Evolutionary conservation across 2,329 filamentous ascomycete genomes (phyloP).

Genomic region (Sclerotinia minor): DNA sequence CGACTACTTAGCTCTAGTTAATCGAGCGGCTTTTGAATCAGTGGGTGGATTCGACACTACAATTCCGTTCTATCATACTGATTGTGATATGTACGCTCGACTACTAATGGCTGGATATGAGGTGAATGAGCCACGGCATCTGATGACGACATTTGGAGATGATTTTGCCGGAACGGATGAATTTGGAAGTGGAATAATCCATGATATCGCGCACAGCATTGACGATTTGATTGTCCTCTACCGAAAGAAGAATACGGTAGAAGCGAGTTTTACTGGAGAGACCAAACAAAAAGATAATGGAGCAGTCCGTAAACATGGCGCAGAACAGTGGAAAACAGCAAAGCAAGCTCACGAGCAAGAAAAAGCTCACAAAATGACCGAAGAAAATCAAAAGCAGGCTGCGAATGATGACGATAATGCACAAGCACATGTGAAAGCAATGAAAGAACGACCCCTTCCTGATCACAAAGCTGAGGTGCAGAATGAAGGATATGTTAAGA

Average conservation of each 20-base stretch:
- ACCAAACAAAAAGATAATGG: slow-evolving; percentile 29
- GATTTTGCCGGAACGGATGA: slow-evolving; percentile 35
- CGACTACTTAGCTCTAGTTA: slow-evolving; percentile 58
- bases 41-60: slow-evolving; percentile 56
- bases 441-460: background rate
- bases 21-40: slow-evolving; percentile 51
- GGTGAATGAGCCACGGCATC: slow-evolving; percentile 33
- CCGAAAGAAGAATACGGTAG: slow-evolving; percentile 44
- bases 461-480: background rate
- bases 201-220: slow-evolving; percentile 49
- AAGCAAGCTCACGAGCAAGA: slow-evolving; percentile 2
- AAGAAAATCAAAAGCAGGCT: background rate
- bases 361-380: background rate
- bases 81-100: slow-evolving; percentile 57
- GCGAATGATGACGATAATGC: background rate
- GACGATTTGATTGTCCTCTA: slow-evolving; percentile 51
- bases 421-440: background rate
- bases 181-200: slow-evolving; percentile 47
- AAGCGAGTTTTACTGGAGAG: slow-evolving; percentile 40
- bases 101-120: slow-evolving; percentile 50
- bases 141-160: slow-evolving; percentile 18
- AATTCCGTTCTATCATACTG: slow-evolving; percentile 59
- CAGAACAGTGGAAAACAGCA: background rate
- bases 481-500: background rate
- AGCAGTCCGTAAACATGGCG: background rate